Evolutionary conservation across 129 eudicot species (phyloP).

Genomic region (Dittrichia graveolens): DNA sequence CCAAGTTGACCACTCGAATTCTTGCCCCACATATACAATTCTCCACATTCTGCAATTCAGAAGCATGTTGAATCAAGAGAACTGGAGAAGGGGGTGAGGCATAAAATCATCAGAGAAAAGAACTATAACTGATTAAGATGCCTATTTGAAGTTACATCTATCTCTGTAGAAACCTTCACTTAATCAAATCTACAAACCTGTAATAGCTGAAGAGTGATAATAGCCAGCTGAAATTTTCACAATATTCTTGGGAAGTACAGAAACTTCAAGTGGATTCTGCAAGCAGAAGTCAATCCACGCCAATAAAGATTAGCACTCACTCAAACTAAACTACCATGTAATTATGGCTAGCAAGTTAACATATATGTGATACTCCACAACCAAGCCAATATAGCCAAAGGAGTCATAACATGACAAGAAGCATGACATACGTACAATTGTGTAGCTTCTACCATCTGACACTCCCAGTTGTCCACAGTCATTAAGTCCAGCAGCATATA

Average conservation of each 20-base stretch:
- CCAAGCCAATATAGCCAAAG: background rate
- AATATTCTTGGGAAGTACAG: slow-evolving; percentile 63
- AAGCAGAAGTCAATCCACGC: slow-evolving; percentile 24
- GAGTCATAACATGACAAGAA: background rate
- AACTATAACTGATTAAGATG: background rate
- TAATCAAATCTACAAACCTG: slow-evolving; percentile 50
- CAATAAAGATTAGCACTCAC: background rate
- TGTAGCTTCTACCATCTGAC: slow-evolving; percentile 56
- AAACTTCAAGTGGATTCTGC: slow-evolving; percentile 77
- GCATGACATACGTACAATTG: slow-evolving; percentile 57
- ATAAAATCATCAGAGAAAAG: too few species aligned
- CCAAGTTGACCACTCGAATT: slow-evolving; percentile 94
- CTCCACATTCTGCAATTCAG: slow-evolving; percentile 77
- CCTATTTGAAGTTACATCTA: slow-evolving; percentile 4
- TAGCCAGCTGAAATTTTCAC: slow-evolving; percentile 78
- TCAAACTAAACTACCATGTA: background rate
- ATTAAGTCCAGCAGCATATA: slow-evolving; percentile 92
- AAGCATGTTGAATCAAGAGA: slow-evolving; percentile 10
- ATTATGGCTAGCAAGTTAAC: slow-evolving; percentile 12
- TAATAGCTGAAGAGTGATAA: slow-evolving; percentile 88
- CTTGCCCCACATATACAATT: slow-evolving; percentile 93
- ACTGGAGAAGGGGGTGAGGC: too few species aligned
- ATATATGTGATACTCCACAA: background rate
- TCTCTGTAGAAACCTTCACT: slow-evolving; percentile 2
- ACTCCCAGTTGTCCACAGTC: slow-evolving; percentile 93